Base-by-base conservation (phyloP, 2,329 filamentous ascomycete genomes). In the Alternaria gaisen region DNA sequence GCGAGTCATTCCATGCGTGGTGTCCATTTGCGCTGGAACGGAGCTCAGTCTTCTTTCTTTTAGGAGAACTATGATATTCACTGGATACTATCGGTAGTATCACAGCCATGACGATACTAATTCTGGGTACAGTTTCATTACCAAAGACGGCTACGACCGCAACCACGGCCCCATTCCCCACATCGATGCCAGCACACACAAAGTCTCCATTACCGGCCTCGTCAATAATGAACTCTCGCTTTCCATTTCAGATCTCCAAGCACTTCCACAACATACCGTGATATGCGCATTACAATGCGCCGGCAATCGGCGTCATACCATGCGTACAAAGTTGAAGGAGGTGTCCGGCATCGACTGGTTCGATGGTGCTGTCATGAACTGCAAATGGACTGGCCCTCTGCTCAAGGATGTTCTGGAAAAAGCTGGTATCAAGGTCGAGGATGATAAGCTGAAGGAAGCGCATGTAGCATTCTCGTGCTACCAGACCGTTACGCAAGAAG, bases 321-420 rank as follows among this genome's bases (percentile, higher is more conserved):
- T 88, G 86, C 83, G 86, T 26, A 88, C 85, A 1, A 78, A 83
- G 63, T 74, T 87, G 26, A 86, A 86, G 67, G 86, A 88, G 72
- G 86, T 88, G 5, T 77, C 81, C 34, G 87, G 86, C 0, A 83
- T 88, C 42, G 85, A 88, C 68, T 88, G 87, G 86, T 81, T 81
- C 38, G 86, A 88, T 65, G 86, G 82, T 40, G 86, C 86, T 0
- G 82, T 88, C 20, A 87, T 88, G 85, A 88, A 88, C 67, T 87
- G 85, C 67, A 80, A 77, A 56, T 88, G 85, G 85, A 81, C 78
- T 14, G 74, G 75, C 0, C 86, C 86, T 2, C 75, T 83, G 5
- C 77, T 88, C 12, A 71, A 77, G 28, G 85, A 88, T 68, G 80
- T 88, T 3, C 74, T 89, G 36, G 64, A 76, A 1, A 75, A 75